These are phyloP conservation scores for Penicillium frequentans DNA, from an alignment of 2,329 filamentous ascomycete species.

Conservation along the genomic window DNA sequence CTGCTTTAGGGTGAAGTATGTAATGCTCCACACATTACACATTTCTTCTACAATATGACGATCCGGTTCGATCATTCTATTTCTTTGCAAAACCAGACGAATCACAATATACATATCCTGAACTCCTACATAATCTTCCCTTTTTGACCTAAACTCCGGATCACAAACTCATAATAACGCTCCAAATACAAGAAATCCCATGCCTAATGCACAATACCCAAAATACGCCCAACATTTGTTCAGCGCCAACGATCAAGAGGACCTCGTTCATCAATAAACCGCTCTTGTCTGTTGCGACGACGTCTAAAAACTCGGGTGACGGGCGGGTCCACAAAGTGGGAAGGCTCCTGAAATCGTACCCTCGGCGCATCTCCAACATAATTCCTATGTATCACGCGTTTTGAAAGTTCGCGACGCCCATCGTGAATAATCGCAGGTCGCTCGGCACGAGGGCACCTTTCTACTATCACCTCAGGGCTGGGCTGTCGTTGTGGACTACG, in stretches of 20 bases:
- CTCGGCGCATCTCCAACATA: neutral
- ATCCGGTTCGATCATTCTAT: neutral
- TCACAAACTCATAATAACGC: neutral
- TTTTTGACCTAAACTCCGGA: neutral
- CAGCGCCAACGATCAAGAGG: neutral
- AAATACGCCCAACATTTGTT: neutral
- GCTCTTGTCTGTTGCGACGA: neutral
- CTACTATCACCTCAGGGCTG: neutral
- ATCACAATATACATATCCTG: no score
- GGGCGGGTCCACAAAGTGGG: neutral
- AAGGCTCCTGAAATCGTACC: neutral
- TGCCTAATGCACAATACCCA: neutral
- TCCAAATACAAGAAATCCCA: neutral
- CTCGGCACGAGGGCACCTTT: neutral
- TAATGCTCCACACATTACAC: neutral
- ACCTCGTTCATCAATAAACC: neutral
- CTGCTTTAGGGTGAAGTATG: neutral
- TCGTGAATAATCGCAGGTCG: neutral
- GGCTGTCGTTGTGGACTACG: neutral
- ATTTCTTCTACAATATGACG: neutral
- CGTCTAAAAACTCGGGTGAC: neutral
- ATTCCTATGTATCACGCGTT: neutral
- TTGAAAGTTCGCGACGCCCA: neutral
- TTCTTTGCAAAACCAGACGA: no score
- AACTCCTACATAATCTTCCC: neutral